Percentiles rank a stretch among this genome's conserved stretches.
Conservation (phyloP, 768 basidiomycete species). For the Mycena polygramma region DNA sequence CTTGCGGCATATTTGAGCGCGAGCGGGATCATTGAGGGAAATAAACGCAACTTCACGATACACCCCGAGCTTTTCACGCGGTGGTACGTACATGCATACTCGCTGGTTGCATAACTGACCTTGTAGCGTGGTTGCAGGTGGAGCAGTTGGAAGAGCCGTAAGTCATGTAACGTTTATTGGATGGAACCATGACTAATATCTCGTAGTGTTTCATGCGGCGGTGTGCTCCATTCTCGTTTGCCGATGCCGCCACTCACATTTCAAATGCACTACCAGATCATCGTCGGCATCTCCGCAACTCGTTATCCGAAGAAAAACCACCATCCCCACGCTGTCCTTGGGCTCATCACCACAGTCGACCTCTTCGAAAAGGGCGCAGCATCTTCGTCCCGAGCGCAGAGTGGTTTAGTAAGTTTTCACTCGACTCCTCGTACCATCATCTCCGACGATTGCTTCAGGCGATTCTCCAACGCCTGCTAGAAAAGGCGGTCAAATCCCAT, state of each 20-base stretch:
- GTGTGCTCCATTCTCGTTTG: background rate
- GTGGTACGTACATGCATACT: constrained; percentile 43
- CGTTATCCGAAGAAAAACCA: constrained; percentile 57
- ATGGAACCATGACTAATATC: background rate
- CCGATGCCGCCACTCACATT: background rate
- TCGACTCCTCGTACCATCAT: too few species aligned
- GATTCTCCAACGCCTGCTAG: constrained; percentile 30
- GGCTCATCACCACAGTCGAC: constrained; percentile 58
- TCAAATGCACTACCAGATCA: constrained; percentile 49
- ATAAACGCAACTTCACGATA: constrained; percentile 30
- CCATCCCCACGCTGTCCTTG: constrained; percentile 57
- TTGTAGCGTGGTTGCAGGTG: constrained; percentile 54
- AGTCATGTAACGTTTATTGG: background rate
- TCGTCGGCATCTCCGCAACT: constrained; percentile 56
- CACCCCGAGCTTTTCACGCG: constrained; percentile 38
- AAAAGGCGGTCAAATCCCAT: too few species aligned
- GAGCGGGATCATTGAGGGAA: constrained; percentile 53
- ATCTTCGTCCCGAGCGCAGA: constrained; percentile 53
- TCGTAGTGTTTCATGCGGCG: constrained; percentile 26
- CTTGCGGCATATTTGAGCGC: constrained; percentile 62
- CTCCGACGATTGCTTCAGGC: constrained; percentile 14
- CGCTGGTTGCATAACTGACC: constrained; percentile 45
- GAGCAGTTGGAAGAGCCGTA: constrained; percentile 53
- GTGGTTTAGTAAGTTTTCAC: constrained; percentile 50
- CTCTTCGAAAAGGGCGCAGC: too few species aligned